Base-by-base conservation (phyloP, 257 asterid species). In the Solanum chiquidenum region DNA sequence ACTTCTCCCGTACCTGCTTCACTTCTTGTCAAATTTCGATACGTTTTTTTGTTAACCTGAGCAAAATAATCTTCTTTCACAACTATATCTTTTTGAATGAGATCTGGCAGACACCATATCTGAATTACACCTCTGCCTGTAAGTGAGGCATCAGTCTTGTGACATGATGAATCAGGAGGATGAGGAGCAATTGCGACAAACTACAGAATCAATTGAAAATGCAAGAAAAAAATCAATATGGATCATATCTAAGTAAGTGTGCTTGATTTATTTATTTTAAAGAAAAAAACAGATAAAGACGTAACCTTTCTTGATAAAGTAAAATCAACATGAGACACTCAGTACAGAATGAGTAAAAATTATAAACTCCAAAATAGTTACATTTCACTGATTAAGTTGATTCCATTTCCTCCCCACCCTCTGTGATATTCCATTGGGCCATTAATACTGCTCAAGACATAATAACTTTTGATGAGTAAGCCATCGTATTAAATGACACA, bases 141-240 rank as follows among this genome's bases (percentile, higher is more conserved):
- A 87, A 95, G 91, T 44, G 95, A 91, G 88, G 92, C 96, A 80
- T 98, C 99, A 80, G 95, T 89, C 92, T 92, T 95, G 94, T 95
- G 98, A 90, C 94, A 94, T 77, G 94, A 91, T 86, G 99, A 96
- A 82, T 93, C 95, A 66, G 99, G 98, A 87, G 99, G 98, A 90
- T 97, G 96, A 74, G 98, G 91, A 84, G 99, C 98, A 92, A 97
- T 93, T 80, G 99, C 99, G 38, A 97, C 91, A 89, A 96, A 96
- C 99, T 97, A 88, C 90, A 46, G 86, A 49, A 87, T 76, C 88
- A 90, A 85, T 72, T 82, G 84, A 84, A 34, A 88, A 69, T 80
- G 87, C 83, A 77, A 44, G 86, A 74, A 77, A 44, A 84, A 74
- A 85, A 42, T 40, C 33, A 60, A 90, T 9, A 49, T 72, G 49